Conservation (phyloP, 805 yeast genomes). For the Ogataea neopini region DNA sequence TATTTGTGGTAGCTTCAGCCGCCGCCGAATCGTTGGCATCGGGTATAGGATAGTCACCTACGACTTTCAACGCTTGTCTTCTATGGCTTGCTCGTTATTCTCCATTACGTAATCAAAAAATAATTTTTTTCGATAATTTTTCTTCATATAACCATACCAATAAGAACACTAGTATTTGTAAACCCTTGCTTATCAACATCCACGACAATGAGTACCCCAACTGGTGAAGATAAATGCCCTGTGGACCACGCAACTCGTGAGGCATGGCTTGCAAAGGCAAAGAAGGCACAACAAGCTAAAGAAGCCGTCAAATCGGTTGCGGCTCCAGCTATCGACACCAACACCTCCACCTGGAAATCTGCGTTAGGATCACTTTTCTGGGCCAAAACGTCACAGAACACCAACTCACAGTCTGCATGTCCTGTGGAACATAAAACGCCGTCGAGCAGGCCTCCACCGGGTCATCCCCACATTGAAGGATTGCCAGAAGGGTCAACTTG, state of each 20-base stretch:
- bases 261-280: constrained; percentile 51
- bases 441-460: no score
- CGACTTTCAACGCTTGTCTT: no score
- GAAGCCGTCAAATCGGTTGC: background rate
- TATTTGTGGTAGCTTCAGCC: no score
- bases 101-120: background rate
- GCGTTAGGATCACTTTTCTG: constrained; percentile 20
- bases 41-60: no score
- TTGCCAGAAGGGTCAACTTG: constrained; percentile 31
- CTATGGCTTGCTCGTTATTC: no score
- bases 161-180: constrained; percentile 20
- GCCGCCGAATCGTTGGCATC: no score
- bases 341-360: background rate
- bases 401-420: background rate
- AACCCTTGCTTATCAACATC: background rate
- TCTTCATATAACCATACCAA: constrained; percentile 12
- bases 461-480: constrained; percentile 7
- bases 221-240: constrained; percentile 52
- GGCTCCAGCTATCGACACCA: background rate
- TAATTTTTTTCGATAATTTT: background rate
- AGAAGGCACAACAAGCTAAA: constrained; percentile 15
- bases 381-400: constrained; percentile 16
- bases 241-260: constrained; percentile 65
- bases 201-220: constrained; percentile 16
- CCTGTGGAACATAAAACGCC: background rate